Base-by-base conservation (phyloP, 768 basidiomycete genomes). In the Amanita rubescens region DNA sequence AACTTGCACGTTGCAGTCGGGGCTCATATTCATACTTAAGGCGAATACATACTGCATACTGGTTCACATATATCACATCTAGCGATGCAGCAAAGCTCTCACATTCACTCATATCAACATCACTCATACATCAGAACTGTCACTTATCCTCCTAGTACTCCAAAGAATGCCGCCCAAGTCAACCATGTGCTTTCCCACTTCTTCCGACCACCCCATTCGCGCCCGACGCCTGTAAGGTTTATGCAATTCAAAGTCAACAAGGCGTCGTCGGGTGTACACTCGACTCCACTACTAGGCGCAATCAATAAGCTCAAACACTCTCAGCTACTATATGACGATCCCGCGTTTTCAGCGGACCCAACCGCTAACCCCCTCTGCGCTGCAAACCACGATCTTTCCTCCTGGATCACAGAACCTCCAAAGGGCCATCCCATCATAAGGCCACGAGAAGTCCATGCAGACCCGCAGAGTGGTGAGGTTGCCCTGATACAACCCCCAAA, bases 261-360 rank as follows among this genome's bases (percentile, higher is more conserved):
- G 47, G 44, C 46, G 35, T 34, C 49, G 38, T 47, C 51, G 14
- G 51, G 39, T 19, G 42, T 30, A 22, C 3, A 49, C 33, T 14
- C 12, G 20, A 6, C 34, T 33, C 39, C 47, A 25, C 3, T 27
- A 8, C 27, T 8, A 49, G 22, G 10, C n/a, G 17, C 48, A 2
- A 32, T 34, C 52, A 42, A 51, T 57, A 62, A 54, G 46, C 41
- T 22, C 55, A 61, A 35, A 52, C 69, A 17, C 56, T 49, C 61
- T 56, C 67, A 5, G 7, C 7, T 5, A 12, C 22, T 75, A 3
- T 70, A 73, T 49, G 71, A 77, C 60, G 78, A 80, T 59, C 81
- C 80, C 47, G 81, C 81, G 0, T 83, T 83, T 69, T 81, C 81
- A 57, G 58, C 74, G 49, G 75, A 81, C 67, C 82, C 81, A 15